These are phyloP conservation scores for Acanthamoeba healyi DNA, from an alignment of 208 protist genomes.

Conservation along the genomic window DNA sequence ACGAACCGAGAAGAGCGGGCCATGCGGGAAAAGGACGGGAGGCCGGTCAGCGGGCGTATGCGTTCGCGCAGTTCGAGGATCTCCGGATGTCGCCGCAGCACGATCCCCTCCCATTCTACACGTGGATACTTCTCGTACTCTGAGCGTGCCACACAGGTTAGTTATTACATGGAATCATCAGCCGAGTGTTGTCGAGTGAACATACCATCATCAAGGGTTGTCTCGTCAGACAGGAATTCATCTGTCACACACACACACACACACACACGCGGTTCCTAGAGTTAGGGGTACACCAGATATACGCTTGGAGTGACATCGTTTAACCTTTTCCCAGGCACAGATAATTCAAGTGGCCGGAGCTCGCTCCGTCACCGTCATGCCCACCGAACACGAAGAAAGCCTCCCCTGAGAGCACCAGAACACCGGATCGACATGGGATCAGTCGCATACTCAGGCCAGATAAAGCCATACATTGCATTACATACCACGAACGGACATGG, in stretches of 20 bases:
- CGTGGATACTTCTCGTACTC: not conserved
- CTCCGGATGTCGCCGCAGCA: slow-evolving; percentile 80
- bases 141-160: not conserved
- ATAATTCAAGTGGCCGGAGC: slow-evolving; percentile 10
- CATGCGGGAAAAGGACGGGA: slow-evolving; percentile 28
- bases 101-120: slow-evolving; percentile 32
- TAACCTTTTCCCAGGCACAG: slow-evolving; percentile 40
- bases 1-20: not conserved
- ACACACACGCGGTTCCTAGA: no score
- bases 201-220: slow-evolving; percentile 4
- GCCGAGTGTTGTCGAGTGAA: not conserved
- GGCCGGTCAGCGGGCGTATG: slow-evolving; percentile 74
- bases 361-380: not conserved
- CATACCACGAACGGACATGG: slow-evolving; percentile 28
- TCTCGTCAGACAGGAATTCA: slow-evolving; percentile 11
- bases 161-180: no score
- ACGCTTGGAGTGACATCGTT: no score
- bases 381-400: not conserved
- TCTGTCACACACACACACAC: no score
- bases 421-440: no score
- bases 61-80: slow-evolving; percentile 82
- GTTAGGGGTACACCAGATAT: no score
- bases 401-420: no score
- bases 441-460: no score
- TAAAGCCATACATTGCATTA: no score